Percentiles rank a stretch among this genome's conserved stretches.
Evolutionary conservation across 2,329 filamentous ascomycete species (phyloP).

Genomic region (Ophidiomyces ophidiicola): DNA sequence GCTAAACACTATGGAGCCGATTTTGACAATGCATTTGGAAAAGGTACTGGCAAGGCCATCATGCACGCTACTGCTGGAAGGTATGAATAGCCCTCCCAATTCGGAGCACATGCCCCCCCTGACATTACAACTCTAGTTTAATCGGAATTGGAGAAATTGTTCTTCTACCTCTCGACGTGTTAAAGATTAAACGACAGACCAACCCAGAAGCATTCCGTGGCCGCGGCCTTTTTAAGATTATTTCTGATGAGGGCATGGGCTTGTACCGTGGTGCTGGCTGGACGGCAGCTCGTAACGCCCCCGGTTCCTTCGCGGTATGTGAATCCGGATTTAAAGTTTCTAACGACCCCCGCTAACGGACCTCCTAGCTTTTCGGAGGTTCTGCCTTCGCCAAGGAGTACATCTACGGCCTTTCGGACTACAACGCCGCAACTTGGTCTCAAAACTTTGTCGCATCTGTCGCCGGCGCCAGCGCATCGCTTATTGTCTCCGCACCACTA

Average conservation of each 20-base stretch:
- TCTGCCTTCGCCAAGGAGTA: constrained; percentile 97
- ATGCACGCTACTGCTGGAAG: constrained; percentile 94
- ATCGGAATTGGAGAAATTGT: constrained; percentile 97
- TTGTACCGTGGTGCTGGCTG: constrained; percentile 94
- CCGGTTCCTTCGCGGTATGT: constrained; percentile 80
- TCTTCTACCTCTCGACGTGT: constrained; percentile 82
- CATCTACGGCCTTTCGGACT: constrained; percentile 76
- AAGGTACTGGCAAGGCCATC: constrained; percentile 94
- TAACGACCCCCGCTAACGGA: constrained; percentile 12
- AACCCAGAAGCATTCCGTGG: constrained; percentile 97
- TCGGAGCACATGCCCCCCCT: constrained; percentile 10
- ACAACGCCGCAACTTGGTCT: constrained; percentile 86
- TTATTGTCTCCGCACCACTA: constrained; percentile 87
- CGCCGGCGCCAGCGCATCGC: constrained; percentile 84
- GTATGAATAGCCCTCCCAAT: constrained; percentile 33
- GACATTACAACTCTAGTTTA: constrained; percentile 42
- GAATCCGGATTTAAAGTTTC: constrained; percentile 16
- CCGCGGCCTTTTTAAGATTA: constrained; percentile 77
- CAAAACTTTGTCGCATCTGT: constrained; percentile 98
- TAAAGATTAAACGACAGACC: constrained; percentile 99
- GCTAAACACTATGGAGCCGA: constrained; percentile 62
- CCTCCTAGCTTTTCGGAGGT: constrained; percentile 76
- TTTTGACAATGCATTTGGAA: constrained; percentile 84
- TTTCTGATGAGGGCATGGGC: constrained; percentile 87
- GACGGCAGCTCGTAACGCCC: constrained; percentile 94